phyloP scores from a whole-genome alignment of 352 stramenopile species.

The Phytopythium ostracodes region DNA sequence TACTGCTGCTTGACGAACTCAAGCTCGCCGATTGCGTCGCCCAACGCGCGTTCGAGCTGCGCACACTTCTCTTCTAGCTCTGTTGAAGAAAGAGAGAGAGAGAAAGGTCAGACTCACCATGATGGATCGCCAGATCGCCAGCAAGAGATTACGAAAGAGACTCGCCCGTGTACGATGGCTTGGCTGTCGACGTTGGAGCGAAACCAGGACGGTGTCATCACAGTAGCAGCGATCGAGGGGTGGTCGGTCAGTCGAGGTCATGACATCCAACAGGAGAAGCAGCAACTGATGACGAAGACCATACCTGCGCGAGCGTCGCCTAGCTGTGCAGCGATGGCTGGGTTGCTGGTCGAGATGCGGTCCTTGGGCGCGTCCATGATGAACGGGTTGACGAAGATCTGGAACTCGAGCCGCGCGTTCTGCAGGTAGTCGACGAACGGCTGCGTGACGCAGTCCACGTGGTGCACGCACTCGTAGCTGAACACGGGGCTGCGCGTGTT shows the following conservation, averaged over 20 bases:
- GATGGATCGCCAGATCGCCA: neutral
- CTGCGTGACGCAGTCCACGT: slow-evolving; percentile 82
- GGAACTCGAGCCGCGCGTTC: slow-evolving; percentile 76
- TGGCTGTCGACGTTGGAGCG: slow-evolving; percentile 16
- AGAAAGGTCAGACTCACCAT: too few species aligned
- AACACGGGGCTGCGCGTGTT: slow-evolving; percentile 86
- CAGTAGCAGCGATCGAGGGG: neutral
- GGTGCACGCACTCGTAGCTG: slow-evolving; percentile 87
- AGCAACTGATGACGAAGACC: too few species aligned
- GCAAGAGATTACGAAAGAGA: neutral
- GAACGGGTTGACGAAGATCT: slow-evolving; percentile 88
- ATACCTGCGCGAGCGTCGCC: slow-evolving; percentile 39
- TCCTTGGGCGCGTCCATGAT: slow-evolving; percentile 84
- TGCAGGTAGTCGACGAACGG: slow-evolving; percentile 88
- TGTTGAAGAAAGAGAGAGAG: slow-evolving; percentile 5
- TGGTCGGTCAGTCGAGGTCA: slow-evolving; percentile 1
- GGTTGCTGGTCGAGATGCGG: slow-evolving; percentile 72
- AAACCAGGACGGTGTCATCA: too few species aligned
- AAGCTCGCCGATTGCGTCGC: slow-evolving; percentile 34
- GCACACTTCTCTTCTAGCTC: slow-evolving; percentile 55
- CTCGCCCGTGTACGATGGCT: slow-evolving; percentile 34
- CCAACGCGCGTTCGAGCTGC: slow-evolving; percentile 40
- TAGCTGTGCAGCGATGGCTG: slow-evolving; percentile 62
- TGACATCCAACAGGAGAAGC: neutral
- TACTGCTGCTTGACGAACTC: slow-evolving; percentile 53